Evolutionary conservation across 1,284 basidiomycete species (phyloP).

Genomic region (Acaromyces ingoldii): DNA sequence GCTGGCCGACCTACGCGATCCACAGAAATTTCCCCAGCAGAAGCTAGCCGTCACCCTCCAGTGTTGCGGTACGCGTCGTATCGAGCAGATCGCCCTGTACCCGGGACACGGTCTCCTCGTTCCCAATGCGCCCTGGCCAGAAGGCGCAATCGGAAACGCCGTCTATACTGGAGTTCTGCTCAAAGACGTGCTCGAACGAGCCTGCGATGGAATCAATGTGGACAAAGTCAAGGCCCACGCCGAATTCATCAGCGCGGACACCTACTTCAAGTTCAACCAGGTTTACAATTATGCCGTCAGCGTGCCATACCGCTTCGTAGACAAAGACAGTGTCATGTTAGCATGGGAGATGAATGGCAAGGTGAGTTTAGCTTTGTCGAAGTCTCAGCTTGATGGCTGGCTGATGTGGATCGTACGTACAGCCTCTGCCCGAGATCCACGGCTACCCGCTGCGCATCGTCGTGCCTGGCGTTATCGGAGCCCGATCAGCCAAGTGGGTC

Average conservation of each 20-base stretch:
- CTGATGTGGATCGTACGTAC: too few relatives aligned
- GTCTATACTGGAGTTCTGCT: neutral
- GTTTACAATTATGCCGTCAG: slow-evolving; percentile 3
- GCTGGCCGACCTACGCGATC: neutral
- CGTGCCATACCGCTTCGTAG: neutral
- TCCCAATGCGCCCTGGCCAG: neutral
- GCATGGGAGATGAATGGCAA: slow-evolving; percentile 4
- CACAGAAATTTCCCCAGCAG: neutral
- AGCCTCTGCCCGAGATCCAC: neutral
- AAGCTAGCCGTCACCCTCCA: neutral
- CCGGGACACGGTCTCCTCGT: neutral
- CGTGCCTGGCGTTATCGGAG: neutral
- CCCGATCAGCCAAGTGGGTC: neutral
- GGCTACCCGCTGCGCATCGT: neutral
- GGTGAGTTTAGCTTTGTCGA: neutral
- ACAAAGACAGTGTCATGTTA: neutral
- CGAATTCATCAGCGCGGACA: neutral
- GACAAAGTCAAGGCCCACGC: neutral
- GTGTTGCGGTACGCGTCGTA: neutral
- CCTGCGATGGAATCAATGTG: neutral
- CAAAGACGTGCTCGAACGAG: neutral
- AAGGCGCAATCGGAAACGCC: slow-evolving; percentile 1
- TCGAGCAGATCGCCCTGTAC: slow-evolving; percentile 1
- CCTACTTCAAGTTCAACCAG: neutral
- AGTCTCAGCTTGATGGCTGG: neutral